Percentiles rank a stretch among this genome's conserved stretches.
phyloP scores from a whole-genome alignment of 2,329 filamentous ascomycete species.

The Calonectria henricotiae region DNA sequence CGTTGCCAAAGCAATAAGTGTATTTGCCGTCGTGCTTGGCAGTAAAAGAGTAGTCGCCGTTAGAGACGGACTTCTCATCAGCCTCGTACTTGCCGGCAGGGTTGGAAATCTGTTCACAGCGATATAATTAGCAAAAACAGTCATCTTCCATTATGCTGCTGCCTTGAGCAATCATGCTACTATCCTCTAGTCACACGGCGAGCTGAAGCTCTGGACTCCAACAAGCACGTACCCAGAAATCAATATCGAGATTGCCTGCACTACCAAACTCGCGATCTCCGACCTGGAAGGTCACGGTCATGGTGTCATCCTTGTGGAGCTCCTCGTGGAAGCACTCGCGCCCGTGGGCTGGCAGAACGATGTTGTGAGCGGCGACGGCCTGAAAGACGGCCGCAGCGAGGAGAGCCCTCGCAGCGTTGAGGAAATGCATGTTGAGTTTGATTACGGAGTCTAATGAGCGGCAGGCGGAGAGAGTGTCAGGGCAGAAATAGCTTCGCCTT shows the following conservation, averaged over 20 bases:
- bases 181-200: slow-evolving; percentile 1
- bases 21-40: slow-evolving; percentile 90
- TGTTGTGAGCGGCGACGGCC: slow-evolving; percentile 89
- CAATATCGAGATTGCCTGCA: slow-evolving; percentile 94
- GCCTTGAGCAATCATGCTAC: slow-evolving; percentile 28
- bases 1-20: slow-evolving; percentile 99
- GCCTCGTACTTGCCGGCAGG: slow-evolving; percentile 83
- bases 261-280: slow-evolving; percentile 96
- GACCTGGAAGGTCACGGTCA: slow-evolving; percentile 99
- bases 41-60: slow-evolving; percentile 93
- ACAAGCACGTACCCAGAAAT: slow-evolving; percentile 87
- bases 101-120: slow-evolving; percentile 77
- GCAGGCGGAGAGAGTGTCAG: neutral
- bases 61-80: slow-evolving; percentile 86
- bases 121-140: slow-evolving; percentile 38
- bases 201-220: neutral
- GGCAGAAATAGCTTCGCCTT: slow-evolving; percentile 33
- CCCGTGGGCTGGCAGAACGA: slow-evolving; percentile 92
- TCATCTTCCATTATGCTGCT: slow-evolving; percentile 23
- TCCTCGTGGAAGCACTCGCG: slow-evolving; percentile 98
- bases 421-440: slow-evolving; percentile 52
- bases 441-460: slow-evolving; percentile 24
- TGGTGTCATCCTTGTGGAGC: slow-evolving; percentile 94
- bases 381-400: slow-evolving; percentile 65
- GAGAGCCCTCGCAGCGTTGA: slow-evolving; percentile 62